A percentile compares a stretch with the other conserved stretches of the same genome.
phyloP scores from a whole-genome alignment of 2,329 filamentous ascomycete genomes.

The Penicillium nordicum region DNA sequence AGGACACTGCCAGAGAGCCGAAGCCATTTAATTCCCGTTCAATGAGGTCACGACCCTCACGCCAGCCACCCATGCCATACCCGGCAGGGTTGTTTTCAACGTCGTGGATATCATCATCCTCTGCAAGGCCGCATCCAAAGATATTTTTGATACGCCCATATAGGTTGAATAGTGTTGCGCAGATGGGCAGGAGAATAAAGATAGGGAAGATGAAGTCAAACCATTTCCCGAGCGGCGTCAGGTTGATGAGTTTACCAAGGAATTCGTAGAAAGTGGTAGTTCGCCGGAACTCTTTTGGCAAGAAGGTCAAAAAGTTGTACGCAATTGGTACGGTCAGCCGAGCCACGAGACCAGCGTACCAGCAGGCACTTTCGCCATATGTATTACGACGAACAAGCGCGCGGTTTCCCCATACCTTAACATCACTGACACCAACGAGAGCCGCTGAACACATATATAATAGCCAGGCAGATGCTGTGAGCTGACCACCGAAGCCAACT shows the following conservation, averaged over 20 bases:
- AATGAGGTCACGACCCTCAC: slow-evolving; percentile 86
- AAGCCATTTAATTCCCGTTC: slow-evolving; percentile 74
- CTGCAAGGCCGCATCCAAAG: slow-evolving; percentile 74
- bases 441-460: slow-evolving; percentile 94
- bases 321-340: slow-evolving; percentile 87
- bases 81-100: slow-evolving; percentile 58
- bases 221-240: slow-evolving; percentile 75
- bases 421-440: slow-evolving; percentile 80
- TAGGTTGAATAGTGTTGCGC: slow-evolving; percentile 81
- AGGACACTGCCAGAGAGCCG: slow-evolving; percentile 44
- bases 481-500: slow-evolving; percentile 81
- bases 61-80: slow-evolving; percentile 79
- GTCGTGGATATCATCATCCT: slow-evolving; percentile 66
- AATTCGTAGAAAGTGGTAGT: slow-evolving; percentile 85
- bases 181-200: slow-evolving; percentile 79
- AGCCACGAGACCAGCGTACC: slow-evolving; percentile 91
- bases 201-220: slow-evolving; percentile 89
- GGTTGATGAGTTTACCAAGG: slow-evolving; percentile 74
- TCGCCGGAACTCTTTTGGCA: slow-evolving; percentile 67
- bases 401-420: slow-evolving; percentile 95
- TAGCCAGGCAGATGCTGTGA: slow-evolving; percentile 82
- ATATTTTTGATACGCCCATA: slow-evolving; percentile 76
- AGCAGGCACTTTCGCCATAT: slow-evolving; percentile 87
- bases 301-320: slow-evolving; percentile 94
- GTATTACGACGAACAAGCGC: slow-evolving; percentile 88